Evolutionary conservation across 805 yeast genomes (phyloP), one percentile per base, ranked within the genome.

Genomic region (Teunomyces funiuensis): DNA sequence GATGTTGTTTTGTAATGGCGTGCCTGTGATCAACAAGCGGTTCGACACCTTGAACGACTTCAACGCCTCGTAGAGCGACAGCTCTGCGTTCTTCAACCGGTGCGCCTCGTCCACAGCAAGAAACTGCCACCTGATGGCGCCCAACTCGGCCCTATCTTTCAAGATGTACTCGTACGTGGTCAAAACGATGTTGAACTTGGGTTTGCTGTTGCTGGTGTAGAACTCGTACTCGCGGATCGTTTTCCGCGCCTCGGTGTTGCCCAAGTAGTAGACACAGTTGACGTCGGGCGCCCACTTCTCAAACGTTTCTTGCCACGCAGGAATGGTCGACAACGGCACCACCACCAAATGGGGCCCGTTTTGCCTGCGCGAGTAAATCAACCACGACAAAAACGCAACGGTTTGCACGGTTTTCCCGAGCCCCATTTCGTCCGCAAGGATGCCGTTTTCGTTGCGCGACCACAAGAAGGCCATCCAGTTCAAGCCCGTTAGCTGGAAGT

Each of bases 391-490:
- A 57, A 93, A 93, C 2, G 96, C 78, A 10, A 93, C 96, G 0
- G 98, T 93, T 65, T 93, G 99, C 11, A 93, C 97, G 7, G 99
- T 93, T 59, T 93, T 93, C 49, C 99, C 99, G 41, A 93, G 75
- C 41, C 99, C 99, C 99, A 93, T 93, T 64, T 93, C 99, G 70
- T 93, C 99, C 4, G 99, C 99, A 30, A 93, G 70, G 38, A 93
- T 93, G 42, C 99, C 98, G 63, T 93, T 93, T 67, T 93, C 97
- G 63, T 91, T 88, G 55, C 97, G 79, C 3, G 96, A 88, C 99
- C 99, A 93, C 46, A 93, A 70, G 61, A 91, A 93, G 0, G 99
- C 99, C 99, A 93, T 93, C 99, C 99, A 93, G 65, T 93, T 93
- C 47, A 93, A 76, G 42, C 99, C 99, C 0, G 99, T 93, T 61